These are phyloP conservation scores for Fusarium euwallaceae DNA, from an alignment of 2,329 filamentous ascomycete species.

Conservation along the genomic window DNA sequence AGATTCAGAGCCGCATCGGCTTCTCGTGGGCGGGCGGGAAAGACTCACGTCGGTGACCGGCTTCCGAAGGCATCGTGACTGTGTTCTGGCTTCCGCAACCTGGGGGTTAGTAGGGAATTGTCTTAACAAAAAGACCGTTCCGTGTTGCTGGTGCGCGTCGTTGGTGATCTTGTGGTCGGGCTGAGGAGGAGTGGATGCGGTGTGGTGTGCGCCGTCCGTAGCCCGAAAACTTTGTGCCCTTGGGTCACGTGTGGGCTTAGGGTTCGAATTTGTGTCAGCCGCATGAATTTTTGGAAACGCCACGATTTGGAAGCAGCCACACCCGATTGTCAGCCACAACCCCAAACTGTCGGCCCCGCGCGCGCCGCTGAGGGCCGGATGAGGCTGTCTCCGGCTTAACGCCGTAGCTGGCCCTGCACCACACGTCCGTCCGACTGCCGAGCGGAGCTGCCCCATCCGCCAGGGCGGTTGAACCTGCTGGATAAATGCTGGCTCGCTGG, in stretches of 20 bases:
- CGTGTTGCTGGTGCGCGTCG: constrained; percentile 58
- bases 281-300: background rate
- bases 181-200: constrained; percentile 53
- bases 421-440: constrained; percentile 11
- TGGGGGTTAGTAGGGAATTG: constrained; percentile 57
- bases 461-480: constrained; percentile 22
- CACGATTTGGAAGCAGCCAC: background rate
- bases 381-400: constrained; percentile 27
- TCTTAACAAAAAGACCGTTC: constrained; percentile 63
- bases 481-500: constrained; percentile 27
- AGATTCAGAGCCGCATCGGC: constrained; percentile 25
- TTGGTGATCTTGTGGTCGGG: constrained; percentile 57
- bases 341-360: constrained; percentile 1
- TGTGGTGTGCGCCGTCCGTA: constrained; percentile 52
- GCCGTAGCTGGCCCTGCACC: constrained; percentile 14
- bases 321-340: constrained; percentile 4
- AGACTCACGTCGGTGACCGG: constrained; percentile 88
- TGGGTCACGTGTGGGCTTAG: constrained; percentile 54
- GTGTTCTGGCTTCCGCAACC: constrained; percentile 60
- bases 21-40: constrained; percentile 22
- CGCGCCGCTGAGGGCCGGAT: background rate
- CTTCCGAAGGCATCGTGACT: constrained; percentile 89
- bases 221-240: constrained; percentile 54
- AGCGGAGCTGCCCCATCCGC: constrained; percentile 20
- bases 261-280: constrained; percentile 22